A percentile compares a stretch with the other conserved stretches of the same genome.
phyloP scores from a whole-genome alignment of 306 rosid genomes.

The Mimosa pudica region DNA sequence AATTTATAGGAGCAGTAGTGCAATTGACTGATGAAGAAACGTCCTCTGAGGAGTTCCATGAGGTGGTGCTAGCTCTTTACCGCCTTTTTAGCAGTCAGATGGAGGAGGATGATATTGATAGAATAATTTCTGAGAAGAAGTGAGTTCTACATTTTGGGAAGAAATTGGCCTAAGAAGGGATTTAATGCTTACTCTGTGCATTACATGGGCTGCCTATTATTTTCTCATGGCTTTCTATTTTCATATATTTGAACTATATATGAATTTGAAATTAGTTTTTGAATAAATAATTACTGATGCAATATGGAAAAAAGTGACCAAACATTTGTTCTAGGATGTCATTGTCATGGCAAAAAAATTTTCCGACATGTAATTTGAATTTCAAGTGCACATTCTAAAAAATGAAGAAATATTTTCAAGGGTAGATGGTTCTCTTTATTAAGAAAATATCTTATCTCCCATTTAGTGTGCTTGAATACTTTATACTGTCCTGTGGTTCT shows the following conservation, averaged over 20 bases:
- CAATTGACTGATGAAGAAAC: slow-evolving; percentile 83
- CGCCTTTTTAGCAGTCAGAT: slow-evolving; percentile 31
- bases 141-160: slow-evolving; percentile 36
- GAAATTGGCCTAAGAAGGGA: slow-evolving; percentile 7
- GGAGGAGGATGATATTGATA: slow-evolving; percentile 44
- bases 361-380: background rate
- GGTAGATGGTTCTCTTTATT: background rate
- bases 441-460: background rate
- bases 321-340: background rate
- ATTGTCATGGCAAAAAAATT: background rate
- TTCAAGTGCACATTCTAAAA: slow-evolving; percentile 2
- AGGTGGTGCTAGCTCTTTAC: slow-evolving; percentile 55
- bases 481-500: slow-evolving; percentile 17
- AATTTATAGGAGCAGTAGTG: slow-evolving; percentile 76
- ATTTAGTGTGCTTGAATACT: slow-evolving; percentile 18
- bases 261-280: background rate
- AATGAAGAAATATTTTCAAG: slow-evolving; percentile 10
- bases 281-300: background rate
- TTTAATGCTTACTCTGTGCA: slow-evolving; percentile 16
- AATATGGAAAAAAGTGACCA: background rate
- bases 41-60: slow-evolving; percentile 83
- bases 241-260: background rate
- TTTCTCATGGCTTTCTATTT: background rate
- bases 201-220: background rate
- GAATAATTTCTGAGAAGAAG: slow-evolving; percentile 48